These are phyloP conservation scores for Colletotrichum euphorbiae DNA, from an alignment of 2,329 filamentous ascomycete species.

Conservation along the genomic window DNA sequence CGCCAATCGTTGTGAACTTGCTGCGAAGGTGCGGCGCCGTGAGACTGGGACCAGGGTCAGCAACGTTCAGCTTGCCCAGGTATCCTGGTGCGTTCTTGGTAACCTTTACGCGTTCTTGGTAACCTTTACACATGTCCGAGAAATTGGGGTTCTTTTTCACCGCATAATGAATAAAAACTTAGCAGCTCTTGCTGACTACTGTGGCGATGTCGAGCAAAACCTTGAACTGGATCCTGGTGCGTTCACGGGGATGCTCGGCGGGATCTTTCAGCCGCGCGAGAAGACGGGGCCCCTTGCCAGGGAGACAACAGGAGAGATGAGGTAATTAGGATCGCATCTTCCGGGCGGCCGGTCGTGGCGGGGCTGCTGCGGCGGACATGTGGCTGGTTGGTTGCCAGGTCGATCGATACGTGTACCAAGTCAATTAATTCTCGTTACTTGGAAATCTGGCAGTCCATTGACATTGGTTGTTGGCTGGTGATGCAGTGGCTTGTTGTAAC, in stretches of 20 bases:
- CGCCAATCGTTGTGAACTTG: background rate
- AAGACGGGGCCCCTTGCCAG: background rate
- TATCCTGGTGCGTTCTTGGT: too few relatives aligned
- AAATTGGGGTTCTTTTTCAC: too few relatives aligned
- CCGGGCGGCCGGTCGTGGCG: slow-evolving; percentile 1
- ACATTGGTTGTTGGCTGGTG: slow-evolving; percentile 15
- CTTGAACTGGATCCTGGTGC: background rate
- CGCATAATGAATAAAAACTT: too few relatives aligned
- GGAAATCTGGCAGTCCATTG: slow-evolving; percentile 18
- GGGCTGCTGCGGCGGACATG: background rate
- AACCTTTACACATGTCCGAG: too few relatives aligned
- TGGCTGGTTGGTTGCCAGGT: background rate
- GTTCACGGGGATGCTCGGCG: background rate
- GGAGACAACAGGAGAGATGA: background rate
- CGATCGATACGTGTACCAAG: background rate
- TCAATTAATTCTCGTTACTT: background rate
- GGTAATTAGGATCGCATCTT: slow-evolving; percentile 10
- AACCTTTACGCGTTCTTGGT: too few relatives aligned
- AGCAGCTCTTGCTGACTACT: too few relatives aligned
- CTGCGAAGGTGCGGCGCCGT: background rate
- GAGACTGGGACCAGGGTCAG: background rate
- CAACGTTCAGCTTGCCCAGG: slow-evolving; percentile 8
- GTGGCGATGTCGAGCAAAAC: too few relatives aligned
- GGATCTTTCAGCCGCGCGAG: slow-evolving; percentile 5
- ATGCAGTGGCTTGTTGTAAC: slow-evolving; percentile 36